Evolutionary conservation across 306 rosid genomes (phyloP).

Genomic region (Adenanthera pavonina): DNA sequence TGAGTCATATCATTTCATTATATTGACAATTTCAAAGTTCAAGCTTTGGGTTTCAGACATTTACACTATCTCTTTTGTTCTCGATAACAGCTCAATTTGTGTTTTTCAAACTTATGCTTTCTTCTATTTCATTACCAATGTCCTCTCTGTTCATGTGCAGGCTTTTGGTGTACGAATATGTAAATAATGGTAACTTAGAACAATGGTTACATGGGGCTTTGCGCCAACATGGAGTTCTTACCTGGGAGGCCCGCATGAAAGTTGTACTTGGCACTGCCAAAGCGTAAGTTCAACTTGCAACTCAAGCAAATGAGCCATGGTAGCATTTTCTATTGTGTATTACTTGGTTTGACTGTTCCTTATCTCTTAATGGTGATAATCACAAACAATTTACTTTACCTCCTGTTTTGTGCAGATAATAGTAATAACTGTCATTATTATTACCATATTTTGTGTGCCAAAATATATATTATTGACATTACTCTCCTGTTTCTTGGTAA

Average conservation of each 20-base stretch:
- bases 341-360: neutral
- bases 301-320: constrained; percentile 8
- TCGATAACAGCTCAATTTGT: neutral
- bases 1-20: neutral
- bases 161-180: constrained; percentile 94
- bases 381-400: neutral
- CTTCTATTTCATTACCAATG: constrained; percentile 14
- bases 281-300: constrained; percentile 75
- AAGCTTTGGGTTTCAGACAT: constrained; percentile 27
- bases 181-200: constrained; percentile 95
- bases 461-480: neutral
- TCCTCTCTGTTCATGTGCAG: constrained; percentile 48
- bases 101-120: constrained; percentile 7
- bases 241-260: constrained; percentile 95
- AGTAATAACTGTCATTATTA: neutral
- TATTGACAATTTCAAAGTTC: neutral
- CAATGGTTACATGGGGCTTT: constrained; percentile 94
- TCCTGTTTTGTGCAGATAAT: constrained; percentile 1
- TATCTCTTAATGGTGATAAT: constrained; percentile 2
- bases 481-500: constrained; percentile 22
- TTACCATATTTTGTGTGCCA: constrained; percentile 9
- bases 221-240: constrained; percentile 75
- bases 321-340: neutral
- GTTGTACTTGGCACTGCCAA: constrained; percentile 89
- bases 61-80: neutral